A percentile compares a stretch with the other conserved stretches of the same genome.
Evolutionary conservation across 2,329 filamentous ascomycete species (phyloP).

Genomic region (Monosporascus sp.): DNA sequence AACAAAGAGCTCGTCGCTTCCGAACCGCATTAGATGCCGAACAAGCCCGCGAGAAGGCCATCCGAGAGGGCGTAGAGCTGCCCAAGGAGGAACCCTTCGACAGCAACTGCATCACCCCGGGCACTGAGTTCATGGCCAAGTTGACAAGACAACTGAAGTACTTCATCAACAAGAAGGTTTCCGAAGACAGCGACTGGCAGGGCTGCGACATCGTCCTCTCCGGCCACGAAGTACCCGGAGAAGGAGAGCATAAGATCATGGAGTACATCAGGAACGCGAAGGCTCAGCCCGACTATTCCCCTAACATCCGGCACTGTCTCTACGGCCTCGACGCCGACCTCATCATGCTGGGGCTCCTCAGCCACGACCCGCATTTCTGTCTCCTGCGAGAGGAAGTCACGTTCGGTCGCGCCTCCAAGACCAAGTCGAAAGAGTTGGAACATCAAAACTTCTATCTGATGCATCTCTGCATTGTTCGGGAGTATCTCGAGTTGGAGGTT

Average conservation of each 20-base stretch:
- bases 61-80: slow-evolving; percentile 82
- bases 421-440: slow-evolving; percentile 92
- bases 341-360: slow-evolving; percentile 96
- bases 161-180: slow-evolving; percentile 98
- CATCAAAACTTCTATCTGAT: slow-evolving; percentile 98
- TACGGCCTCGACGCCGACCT: slow-evolving; percentile 96
- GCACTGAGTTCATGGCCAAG: slow-evolving; percentile 96
- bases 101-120: slow-evolving; percentile 98
- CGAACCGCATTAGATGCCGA: slow-evolving; percentile 90
- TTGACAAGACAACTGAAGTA: slow-evolving; percentile 92
- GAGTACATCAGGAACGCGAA: slow-evolving; percentile 98
- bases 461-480: slow-evolving; percentile 94
- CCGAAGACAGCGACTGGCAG: slow-evolving; percentile 96
- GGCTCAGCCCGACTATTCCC: slow-evolving; percentile 86
- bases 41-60: slow-evolving; percentile 84
- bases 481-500: slow-evolving; percentile 95
- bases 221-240: slow-evolving; percentile 94
- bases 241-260: slow-evolving; percentile 99
- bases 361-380: slow-evolving; percentile 97
- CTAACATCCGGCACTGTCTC: slow-evolving; percentile 91
- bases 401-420: slow-evolving; percentile 81
- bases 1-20: slow-evolving; percentile 92
- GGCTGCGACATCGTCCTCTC: slow-evolving; percentile 93
- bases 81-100: slow-evolving; percentile 95
- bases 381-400: slow-evolving; percentile 95